Percentiles rank a stretch among this genome's conserved stretches.
phyloP scores from a whole-genome alignment of 23 red algal species.

The Gracilariopsis chorda region DNA sequence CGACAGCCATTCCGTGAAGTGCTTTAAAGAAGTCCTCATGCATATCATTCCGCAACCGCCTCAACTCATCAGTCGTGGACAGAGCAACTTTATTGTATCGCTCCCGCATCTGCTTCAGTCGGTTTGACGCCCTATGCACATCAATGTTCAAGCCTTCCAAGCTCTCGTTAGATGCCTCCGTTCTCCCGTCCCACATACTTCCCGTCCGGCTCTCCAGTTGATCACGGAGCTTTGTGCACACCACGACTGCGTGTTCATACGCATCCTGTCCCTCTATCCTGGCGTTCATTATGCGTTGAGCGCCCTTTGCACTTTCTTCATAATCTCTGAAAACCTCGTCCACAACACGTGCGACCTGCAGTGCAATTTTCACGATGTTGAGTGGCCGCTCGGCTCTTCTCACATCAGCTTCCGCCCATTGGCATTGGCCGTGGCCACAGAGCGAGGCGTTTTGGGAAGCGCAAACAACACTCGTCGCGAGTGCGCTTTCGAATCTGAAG shows the following conservation, averaged over 20 bases:
- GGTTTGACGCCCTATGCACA: no score
- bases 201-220: conserved; percentile 21
- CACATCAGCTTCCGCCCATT: background rate
- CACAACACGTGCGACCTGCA: background rate
- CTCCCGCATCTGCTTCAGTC: background rate
- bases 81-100: conserved; percentile 16
- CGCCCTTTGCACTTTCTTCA: conserved; percentile 32
- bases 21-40: conserved; percentile 41
- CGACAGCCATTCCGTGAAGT: no score
- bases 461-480: no score
- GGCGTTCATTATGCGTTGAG: conserved; percentile 35
- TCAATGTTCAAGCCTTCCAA: no score
- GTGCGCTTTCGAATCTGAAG: no score
- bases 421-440: no score
- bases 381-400: background rate
- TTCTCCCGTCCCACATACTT: conserved; percentile 63
- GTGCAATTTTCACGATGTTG: background rate
- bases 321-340: conserved; percentile 17
- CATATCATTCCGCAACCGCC: conserved; percentile 32
- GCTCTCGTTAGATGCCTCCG: no score
- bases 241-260: conserved; percentile 55
- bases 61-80: conserved; percentile 37
- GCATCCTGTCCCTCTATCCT: conserved; percentile 52
- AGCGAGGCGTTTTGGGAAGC: no score
- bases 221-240: conserved; percentile 55